A percentile compares a stretch with the other conserved stretches of the same genome.
Conservation (phyloP, 768 basidiomycete species). For the Mycena filopes region DNA sequence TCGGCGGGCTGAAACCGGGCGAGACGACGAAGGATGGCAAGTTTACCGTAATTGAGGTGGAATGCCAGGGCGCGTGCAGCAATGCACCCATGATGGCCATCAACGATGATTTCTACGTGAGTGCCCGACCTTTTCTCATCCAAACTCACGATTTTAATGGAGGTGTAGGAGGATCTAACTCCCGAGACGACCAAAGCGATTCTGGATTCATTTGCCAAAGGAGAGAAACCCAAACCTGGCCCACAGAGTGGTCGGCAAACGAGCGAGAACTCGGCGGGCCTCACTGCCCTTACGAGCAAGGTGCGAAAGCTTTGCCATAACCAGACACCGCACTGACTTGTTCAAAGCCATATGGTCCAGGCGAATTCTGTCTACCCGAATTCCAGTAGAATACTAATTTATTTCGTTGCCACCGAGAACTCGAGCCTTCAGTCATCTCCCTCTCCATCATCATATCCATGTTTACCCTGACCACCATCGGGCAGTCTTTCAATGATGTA, state of each 20-base stretch:
- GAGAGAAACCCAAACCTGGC: conserved; percentile 91
- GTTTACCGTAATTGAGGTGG: conserved; percentile 97
- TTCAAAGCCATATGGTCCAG: conserved; percentile 89
- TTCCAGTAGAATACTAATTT: conserved; percentile 67
- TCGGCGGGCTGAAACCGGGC: conserved; percentile 87
- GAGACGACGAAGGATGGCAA: conserved; percentile 96
- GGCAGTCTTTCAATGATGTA: conserved; percentile 77
- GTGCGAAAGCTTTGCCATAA: conserved; percentile 48
- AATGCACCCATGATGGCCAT: conserved; percentile 98
- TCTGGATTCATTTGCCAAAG: conserved; percentile 82
- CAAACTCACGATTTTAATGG: conserved; percentile 22
- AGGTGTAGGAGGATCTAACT: conserved; percentile 82
- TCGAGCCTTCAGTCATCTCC: conserved; percentile 71
- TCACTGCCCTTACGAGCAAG: conserved; percentile 83
- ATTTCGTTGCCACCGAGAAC: too few relatives aligned
- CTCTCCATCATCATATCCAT: conserved; percentile 83
- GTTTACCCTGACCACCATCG: conserved; percentile 77
- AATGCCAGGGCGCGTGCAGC: conserved; percentile 98
- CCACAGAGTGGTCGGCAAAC: conserved; percentile 90
- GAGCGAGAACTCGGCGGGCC: conserved; percentile 92
- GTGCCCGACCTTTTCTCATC: conserved; percentile 41
- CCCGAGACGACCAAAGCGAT: conserved; percentile 80
- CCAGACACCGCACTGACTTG: conserved; percentile 26
- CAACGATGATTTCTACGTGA: conserved; percentile 95
- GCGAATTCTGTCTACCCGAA: conserved; percentile 87